phyloP scores from a whole-genome alignment of 2,329 filamentous ascomycete species.

The Cercospora zeae-maydis region DNA sequence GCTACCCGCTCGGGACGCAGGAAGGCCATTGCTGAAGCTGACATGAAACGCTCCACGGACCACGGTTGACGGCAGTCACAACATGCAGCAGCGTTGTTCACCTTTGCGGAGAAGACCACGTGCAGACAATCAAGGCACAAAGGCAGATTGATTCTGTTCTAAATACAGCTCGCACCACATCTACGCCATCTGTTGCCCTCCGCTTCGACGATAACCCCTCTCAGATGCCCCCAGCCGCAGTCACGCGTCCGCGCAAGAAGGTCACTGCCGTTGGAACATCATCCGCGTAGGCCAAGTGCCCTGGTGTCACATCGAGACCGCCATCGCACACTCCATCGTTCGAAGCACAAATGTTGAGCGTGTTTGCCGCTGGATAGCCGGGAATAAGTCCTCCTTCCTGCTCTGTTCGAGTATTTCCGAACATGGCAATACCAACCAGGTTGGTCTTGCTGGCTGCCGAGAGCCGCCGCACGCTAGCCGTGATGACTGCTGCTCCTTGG shows the following conservation, averaged over 20 bases:
- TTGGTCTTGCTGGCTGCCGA: slow-evolving; percentile 28
- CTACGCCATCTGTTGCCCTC: neutral
- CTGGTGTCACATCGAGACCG: neutral
- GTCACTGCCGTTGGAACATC: neutral
- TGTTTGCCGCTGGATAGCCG: slow-evolving; percentile 32
- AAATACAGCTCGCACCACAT: neutral
- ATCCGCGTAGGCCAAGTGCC: neutral
- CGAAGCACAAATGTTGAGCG: slow-evolving; percentile 16
- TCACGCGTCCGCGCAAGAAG: slow-evolving; percentile 1
- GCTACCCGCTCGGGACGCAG: neutral
- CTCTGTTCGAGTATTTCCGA: slow-evolving; percentile 39
- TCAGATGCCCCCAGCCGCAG: neutral
- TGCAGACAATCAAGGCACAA: neutral
- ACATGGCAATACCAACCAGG: slow-evolving; percentile 39
- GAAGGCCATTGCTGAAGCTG: neutral
- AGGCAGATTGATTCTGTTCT: neutral
- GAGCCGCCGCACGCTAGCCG: slow-evolving; percentile 33
- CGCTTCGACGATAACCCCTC: neutral
- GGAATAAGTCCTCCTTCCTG: slow-evolving; percentile 38
- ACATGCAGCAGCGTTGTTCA: neutral
- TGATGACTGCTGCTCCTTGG: slow-evolving; percentile 41
- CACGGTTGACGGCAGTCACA: neutral
- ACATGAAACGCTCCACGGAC: neutral
- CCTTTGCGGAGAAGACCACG: neutral
- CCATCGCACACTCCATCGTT: slow-evolving; percentile 10